Evolutionary conservation across 1,284 basidiomycete species (phyloP).

Genomic region (Moesziomyces aphidis): DNA sequence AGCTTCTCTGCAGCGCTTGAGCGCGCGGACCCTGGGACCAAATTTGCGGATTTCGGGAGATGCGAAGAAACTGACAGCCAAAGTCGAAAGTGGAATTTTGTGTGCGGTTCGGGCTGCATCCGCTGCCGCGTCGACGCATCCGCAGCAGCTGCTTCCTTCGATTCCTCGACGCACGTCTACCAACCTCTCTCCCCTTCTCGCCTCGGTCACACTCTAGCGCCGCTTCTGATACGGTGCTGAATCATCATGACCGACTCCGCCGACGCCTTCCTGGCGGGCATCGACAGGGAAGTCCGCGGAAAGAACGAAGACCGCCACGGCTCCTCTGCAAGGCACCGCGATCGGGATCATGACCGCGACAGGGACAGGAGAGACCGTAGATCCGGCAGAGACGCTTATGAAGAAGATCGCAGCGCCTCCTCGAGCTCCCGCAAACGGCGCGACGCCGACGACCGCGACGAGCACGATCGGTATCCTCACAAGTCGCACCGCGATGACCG

Average conservation of each 20-base stretch:
- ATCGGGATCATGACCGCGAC: slow-evolving; percentile 16
- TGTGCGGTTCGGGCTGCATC: neutral
- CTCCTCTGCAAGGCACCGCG: slow-evolving; percentile 7
- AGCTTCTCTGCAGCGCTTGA: neutral
- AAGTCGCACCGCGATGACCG: slow-evolving; percentile 38
- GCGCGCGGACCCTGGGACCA: neutral
- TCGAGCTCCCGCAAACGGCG: slow-evolving; percentile 25
- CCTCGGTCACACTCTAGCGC: neutral
- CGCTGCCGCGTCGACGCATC: neutral
- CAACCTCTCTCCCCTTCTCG: neutral
- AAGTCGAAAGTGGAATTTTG: neutral
- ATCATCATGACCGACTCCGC: slow-evolving; percentile 37
- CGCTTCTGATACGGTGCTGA: neutral
- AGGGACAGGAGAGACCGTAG: slow-evolving; percentile 35
- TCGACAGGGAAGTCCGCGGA: slow-evolving; percentile 39
- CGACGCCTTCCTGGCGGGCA: slow-evolving; percentile 46
- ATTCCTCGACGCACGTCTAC: neutral
- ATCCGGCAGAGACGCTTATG: slow-evolving; percentile 28
- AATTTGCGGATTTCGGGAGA: neutral
- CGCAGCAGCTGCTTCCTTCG: neutral
- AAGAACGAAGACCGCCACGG: slow-evolving; percentile 20
- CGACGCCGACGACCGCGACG: slow-evolving; percentile 39
- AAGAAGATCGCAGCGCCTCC: slow-evolving; percentile 28
- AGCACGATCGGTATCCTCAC: slow-evolving; percentile 39
- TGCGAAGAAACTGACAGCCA: neutral